Conservation (phyloP, 106 monocot genomes). For the Acorus gramineus region DNA sequence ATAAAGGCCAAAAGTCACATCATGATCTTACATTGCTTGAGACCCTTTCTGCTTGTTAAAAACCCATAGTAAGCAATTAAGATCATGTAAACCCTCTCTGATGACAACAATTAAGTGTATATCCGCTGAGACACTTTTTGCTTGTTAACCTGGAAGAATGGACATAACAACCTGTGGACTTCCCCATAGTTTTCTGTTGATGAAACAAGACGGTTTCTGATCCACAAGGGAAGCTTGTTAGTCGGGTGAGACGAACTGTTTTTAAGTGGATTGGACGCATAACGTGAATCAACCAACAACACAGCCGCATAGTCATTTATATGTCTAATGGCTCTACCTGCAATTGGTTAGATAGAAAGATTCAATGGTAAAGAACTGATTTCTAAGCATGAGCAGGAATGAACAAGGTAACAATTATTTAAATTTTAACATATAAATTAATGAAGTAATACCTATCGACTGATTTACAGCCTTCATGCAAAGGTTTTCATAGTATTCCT, state of each 20-base stretch:
- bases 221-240: slow-evolving; percentile 84
- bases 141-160: slow-evolving; percentile 71
- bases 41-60: no score
- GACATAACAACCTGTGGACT: slow-evolving; percentile 63
- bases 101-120: no score
- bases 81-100: no score
- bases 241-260: slow-evolving; percentile 27
- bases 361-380: neutral
- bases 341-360: slow-evolving; percentile 7
- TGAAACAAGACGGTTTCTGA: slow-evolving; percentile 61
- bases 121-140: slow-evolving; percentile 10
- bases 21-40: no score
- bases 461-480: slow-evolving; percentile 99
- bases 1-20: no score
- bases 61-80: no score
- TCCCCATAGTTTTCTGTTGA: slow-evolving; percentile 57
- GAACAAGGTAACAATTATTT: no score
- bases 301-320: slow-evolving; percentile 92
- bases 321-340: slow-evolving; percentile 94
- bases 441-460: slow-evolving; percentile 51
- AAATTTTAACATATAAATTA: no score
- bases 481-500: slow-evolving; percentile 94
- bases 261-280: slow-evolving; percentile 29
- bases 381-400: neutral
- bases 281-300: slow-evolving; percentile 82